Percentiles rank a stretch among this genome's conserved stretches.
phyloP scores from a whole-genome alignment of 306 rosid genomes.

The Castanopsis chinensis region DNA sequence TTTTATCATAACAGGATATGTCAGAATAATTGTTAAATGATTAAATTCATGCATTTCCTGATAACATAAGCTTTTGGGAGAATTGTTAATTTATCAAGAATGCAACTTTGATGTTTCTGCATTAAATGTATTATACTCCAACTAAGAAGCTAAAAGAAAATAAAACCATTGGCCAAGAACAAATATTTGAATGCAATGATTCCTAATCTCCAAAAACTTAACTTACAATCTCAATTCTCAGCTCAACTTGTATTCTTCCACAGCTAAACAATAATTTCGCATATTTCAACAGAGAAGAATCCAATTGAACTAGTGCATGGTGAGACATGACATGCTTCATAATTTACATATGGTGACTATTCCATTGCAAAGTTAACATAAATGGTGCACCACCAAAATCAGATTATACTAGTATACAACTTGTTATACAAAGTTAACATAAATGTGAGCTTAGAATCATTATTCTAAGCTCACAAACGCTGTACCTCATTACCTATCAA shows the following conservation, averaged over 20 bases:
- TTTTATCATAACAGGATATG: no score
- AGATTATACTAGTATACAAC: background rate
- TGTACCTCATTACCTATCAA: no score
- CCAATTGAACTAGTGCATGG: background rate
- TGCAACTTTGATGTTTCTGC: no score
- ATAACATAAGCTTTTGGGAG: no score
- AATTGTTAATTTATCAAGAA: no score
- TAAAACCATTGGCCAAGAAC: background rate
- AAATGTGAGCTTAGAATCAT: no score
- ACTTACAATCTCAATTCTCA: background rate
- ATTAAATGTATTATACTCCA: background rate
- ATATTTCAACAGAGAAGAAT: background rate
- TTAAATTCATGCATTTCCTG: no score
- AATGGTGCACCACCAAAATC: background rate
- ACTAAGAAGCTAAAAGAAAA: background rate
- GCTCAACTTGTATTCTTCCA: background rate
- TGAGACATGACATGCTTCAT: background rate
- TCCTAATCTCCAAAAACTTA: background rate
- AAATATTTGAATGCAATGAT: background rate
- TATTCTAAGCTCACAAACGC: no score
- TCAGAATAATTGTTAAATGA: no score
- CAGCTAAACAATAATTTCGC: background rate
- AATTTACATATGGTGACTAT: background rate
- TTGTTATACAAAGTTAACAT: no score
- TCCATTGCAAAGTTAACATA: background rate